Base-by-base conservation (phyloP, 78 protist species). In the Dictyostelium capitatum region DNA sequence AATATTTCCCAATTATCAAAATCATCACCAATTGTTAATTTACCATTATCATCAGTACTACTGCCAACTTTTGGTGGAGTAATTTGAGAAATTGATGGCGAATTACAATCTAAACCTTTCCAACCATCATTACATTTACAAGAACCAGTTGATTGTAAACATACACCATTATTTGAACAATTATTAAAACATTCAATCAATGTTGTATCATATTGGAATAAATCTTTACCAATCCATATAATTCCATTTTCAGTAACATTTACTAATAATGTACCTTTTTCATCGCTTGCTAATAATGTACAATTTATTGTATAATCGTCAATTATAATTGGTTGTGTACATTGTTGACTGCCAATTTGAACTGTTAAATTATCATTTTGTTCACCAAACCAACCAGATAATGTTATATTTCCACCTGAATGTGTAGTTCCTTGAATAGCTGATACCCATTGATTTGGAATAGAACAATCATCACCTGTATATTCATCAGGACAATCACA, bases 101-200 rank as follows among this genome's bases (percentile, higher is more conserved):
- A 28, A 69, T 25, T 30, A 23, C 77, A 69, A 69, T 69, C 77
- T 37, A 69, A 69, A 37, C 77, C 77, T 30, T 15, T 69, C 41
- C 41, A 69, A 15, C 77, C 77, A 69, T 69, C 47, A 30, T 25
- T 69, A 69, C 77, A 69, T 37, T 10, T 69, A 69, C 77, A 69
- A 28, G 10, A 14, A 32, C 77, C 77, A 0, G n/a, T 28, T 15
- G 19, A 8, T n/a, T n/a, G n/a, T 69, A 37, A 37, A 37, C 77
- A 69, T 17, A 17, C 50, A 32, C 77, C 77, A 17, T 37, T 15
- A 17, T 30, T 28, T 15, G 9, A 15, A 37, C 77, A 69, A 32
- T 69, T 37, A 17, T 69, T 28, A 32, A 23, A 23, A 69, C 77
- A 69, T n/a, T 54, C 23, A 12, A n/a, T 59, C 10, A 59, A n/a